Conservation (phyloP, 805 yeast genomes). For the Lipomyces oligophaga region DNA sequence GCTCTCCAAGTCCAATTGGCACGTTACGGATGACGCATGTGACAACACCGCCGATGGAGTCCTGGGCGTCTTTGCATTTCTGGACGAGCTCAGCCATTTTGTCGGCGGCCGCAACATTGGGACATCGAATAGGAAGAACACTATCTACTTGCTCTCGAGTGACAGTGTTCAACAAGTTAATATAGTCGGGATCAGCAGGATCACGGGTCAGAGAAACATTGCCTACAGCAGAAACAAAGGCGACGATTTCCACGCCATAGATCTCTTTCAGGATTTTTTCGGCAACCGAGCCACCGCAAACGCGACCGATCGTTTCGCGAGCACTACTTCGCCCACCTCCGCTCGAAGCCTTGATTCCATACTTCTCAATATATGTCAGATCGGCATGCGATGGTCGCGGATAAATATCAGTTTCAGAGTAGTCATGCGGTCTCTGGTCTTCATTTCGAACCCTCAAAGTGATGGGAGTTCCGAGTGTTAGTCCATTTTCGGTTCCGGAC, state of each 20-base stretch:
- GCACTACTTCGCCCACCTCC: conserved; percentile 99
- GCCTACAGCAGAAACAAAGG: conserved; percentile 94
- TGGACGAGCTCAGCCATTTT: conserved; percentile 85
- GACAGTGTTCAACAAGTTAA: conserved; percentile 62
- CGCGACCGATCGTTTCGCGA: conserved; percentile 97
- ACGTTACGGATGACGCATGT: conserved; percentile 94
- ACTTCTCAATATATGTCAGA: conserved; percentile 84
- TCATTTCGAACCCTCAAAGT: conserved; percentile 90
- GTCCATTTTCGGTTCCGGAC: conserved; percentile 88
- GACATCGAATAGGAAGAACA: conserved; percentile 90
- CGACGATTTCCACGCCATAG: conserved; percentile 86
- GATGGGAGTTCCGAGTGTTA: conserved; percentile 90
- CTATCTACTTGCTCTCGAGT: conserved; percentile 87
- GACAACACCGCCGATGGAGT: conserved; percentile 96
- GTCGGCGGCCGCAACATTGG: conserved; percentile 65
- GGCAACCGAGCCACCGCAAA: conserved; percentile 98
- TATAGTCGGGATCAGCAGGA: conserved; percentile 55
- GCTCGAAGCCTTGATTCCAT: conserved; percentile 87
- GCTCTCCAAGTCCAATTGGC: conserved; percentile 97
- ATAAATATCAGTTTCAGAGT: conserved; percentile 87
- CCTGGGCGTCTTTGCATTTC: conserved; percentile 76
- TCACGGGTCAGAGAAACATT: conserved; percentile 68
- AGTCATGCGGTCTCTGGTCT: conserved; percentile 96
- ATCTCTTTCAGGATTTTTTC: conserved; percentile 79
- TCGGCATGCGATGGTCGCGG: conserved; percentile 99